Base-by-base conservation (phyloP, 2,329 filamentous ascomycete genomes). In the Pseudogymnoascus sp. region DNA sequence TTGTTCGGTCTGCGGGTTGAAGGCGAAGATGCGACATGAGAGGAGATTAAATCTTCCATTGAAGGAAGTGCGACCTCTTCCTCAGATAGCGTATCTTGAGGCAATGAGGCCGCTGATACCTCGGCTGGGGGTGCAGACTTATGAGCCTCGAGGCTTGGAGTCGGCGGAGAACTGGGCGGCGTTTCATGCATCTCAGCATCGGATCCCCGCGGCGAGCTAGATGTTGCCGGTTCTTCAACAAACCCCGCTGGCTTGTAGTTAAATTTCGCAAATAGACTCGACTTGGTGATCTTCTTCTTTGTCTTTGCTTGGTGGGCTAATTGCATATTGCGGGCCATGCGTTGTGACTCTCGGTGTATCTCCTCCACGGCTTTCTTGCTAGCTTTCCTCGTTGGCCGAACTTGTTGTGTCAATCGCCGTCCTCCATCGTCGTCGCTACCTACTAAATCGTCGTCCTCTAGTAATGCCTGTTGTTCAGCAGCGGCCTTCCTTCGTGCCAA, bases 301-400 rank as follows among this genome's bases (percentile, higher is more conserved):
- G 91, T 96, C 77, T 88, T 91, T 24, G 91, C 89, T 72, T 96
- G 88, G 74, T 98, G 93, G 1, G 90, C 86, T 59, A 99, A 82
- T 75, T 98, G 93, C 84, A 96, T 90, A 72, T 89, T 96, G 68
- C 95, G 84, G 68, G 85, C 88, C 78, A 99, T 85, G 31, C 95
- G 86, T 77, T 99, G 95, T 1, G 93, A 97, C 76, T 99, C 95
- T 64, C 91, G 85, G 70, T 89, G 89, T 89, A 99, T 97, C 69
- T 98, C 93, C 72, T 97, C 91, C 43, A 97, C 74, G 0, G 95
- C 95, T 76, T 92, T 97, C 78, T 93, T 98, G 78, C 93, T 93
- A 0, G 95, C 93, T 73, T 95, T 96, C 11, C 95, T 85, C 8
- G 84, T 82, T 4, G 91, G 88, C 3, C 88, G 85, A 26, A 83